Base-by-base conservation (phyloP, 352 stramenopile species). In the Pythium volutum region DNA sequence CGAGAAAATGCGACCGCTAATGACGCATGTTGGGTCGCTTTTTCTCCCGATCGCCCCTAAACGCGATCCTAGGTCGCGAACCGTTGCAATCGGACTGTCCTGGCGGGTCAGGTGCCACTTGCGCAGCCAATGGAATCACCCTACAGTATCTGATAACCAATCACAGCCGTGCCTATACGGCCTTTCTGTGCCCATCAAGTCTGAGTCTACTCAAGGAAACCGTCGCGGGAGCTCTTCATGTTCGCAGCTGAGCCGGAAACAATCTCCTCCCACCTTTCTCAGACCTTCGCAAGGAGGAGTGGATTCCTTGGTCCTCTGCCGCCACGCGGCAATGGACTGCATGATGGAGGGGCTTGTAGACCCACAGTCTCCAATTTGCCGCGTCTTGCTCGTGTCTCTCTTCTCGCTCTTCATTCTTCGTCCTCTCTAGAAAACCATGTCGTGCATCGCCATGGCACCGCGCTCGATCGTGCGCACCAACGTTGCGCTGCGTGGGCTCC, bases 391-490 rank as follows among this genome's bases (percentile, higher is more conserved):
- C 25, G 16, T 36, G 23, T 27, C 47, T 12, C 27, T 46, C 20
- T 50, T 25, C 15, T 27, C 22, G 26, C 23, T 22, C 22, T 10
- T 45, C n/a, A n/a, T n/a, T n/a, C 12, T 36, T 7, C 23, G 11
- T 15, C 2, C 23, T n/a, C 20, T 33, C 54, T 36, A 36, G 14
- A 2, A 36, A 36, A 36, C 3, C 10, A 62, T 62, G 55, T 34
- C 39, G 36, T 50, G 49, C 33, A 23, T 68, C 16, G 56, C 38
- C 15, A 48, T 68, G 33, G 20, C 31, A 18, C 38, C 61, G 34
- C 36, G 38, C 36, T 27, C 50, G 26, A 64, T 62, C 43, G 29
- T 42, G 20, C 48, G 51, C 42, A 68, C 53, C 31, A 39, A 64
- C 42, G 23, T 64, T 42, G 42, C 25, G 15, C 27, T 64, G 47